phyloP scores from a whole-genome alignment of 768 basidiomycete species.

The Psilocybe cubensis region DNA sequence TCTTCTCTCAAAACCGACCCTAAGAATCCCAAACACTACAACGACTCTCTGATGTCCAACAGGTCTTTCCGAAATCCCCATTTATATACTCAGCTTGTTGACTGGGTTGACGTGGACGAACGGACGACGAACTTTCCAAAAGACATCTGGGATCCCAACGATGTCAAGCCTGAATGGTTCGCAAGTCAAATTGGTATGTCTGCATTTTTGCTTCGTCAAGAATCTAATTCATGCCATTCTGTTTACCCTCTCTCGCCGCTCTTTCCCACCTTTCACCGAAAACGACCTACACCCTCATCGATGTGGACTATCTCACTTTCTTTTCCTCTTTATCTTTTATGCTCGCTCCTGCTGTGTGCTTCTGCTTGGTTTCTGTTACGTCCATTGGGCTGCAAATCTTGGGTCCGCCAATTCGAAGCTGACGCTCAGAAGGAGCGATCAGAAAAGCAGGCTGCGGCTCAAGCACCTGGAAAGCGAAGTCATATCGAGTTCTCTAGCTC shows the following conservation, averaged over 20 bases:
- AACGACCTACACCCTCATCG: not conserved
- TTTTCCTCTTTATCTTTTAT: not conserved
- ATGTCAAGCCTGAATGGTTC: constrained; percentile 70
- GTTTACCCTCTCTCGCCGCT: constrained; percentile 9
- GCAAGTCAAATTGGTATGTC: constrained; percentile 78
- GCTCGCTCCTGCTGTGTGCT: not conserved
- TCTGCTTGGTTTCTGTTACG: constrained; percentile 10
- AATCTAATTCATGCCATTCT: constrained; percentile 23
- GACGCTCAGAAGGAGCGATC: constrained; percentile 62
- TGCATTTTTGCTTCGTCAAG: constrained; percentile 12
- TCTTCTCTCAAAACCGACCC: constrained; percentile 68
- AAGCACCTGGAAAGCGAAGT: constrained; percentile 57
- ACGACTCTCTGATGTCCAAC: constrained; percentile 92
- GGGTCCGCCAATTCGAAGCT: constrained; percentile 45
- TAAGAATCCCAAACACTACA: constrained; percentile 82
- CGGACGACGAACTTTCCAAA: constrained; percentile 80
- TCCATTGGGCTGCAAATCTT: constrained; percentile 25
- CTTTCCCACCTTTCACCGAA: not conserved
- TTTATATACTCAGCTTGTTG: constrained; percentile 93
- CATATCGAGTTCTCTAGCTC: constrained; percentile 59
- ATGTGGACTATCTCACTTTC: not conserved
- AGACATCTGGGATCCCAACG: constrained; percentile 74
- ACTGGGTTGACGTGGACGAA: constrained; percentile 92
- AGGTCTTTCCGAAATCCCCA: constrained; percentile 96
- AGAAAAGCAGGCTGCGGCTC: constrained; percentile 58